Base-by-base conservation (phyloP, 2,329 filamentous ascomycete species). In the Stenocarpella maydis region DNA sequence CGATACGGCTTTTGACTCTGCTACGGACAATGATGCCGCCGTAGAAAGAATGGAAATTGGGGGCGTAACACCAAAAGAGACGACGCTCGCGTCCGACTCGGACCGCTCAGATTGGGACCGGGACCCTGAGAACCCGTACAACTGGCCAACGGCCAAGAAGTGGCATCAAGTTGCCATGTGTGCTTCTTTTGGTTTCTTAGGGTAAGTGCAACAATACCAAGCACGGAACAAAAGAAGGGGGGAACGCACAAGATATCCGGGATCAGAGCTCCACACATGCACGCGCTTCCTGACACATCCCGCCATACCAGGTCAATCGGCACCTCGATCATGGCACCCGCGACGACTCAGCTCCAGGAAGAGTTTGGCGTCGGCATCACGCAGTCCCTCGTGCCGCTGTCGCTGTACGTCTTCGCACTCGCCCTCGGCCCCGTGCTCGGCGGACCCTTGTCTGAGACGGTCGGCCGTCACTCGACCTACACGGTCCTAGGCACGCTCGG, bases 381-480 rank as follows among this genome's bases (percentile, higher is more conserved):
- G 1, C 81, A 83, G 9, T 86, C 89, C 0, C 79, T 91, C n/a
- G 78, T 91, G 0, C 86, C 86, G 0, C 76, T 91, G 0, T 85
- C 89, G 0, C 76, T 90, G 7, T 92, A 89, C 75, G 84, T 88
- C 7, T 77, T 90, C 12, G 89, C 88, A 0, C 81, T 91, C 0
- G 87, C 81, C 3, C 80, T 90, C 19, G 89, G 89, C 0, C 89
- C 90, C 8, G 78, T 90, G 61, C 71, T 89, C 17, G 86, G 86
- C 12, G 87, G 88, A 0, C 89, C 88, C 0, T 74, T 90, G 0
- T 88, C 85, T 60, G 90, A 91, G 74, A 84, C 82, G 0, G 78
- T 86, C 41, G 89, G 90, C 2, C 81, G 90, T 1, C 80, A 83
- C 26, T 78, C 83, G 2, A 82, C 90, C 31, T 90, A 88, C 75